Conservation (phyloP, 768 basidiomycete genomes). For the Candolleomyces eurysporus region DNA sequence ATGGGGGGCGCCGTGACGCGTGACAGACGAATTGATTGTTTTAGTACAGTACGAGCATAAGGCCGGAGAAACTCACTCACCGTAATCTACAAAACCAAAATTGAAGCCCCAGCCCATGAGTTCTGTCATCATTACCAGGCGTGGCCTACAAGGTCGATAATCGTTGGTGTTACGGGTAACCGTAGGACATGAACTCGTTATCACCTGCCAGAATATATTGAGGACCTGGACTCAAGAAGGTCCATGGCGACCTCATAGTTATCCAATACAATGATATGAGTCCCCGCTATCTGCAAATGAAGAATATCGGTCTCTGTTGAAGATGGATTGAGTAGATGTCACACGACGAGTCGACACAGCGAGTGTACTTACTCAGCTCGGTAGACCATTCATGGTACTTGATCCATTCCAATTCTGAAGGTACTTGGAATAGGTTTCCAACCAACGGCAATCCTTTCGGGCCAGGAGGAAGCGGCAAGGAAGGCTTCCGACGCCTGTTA, state of each 20-base stretch:
- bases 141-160: conserved; percentile 5
- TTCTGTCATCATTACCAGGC: conserved; percentile 19
- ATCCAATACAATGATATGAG: conserved; percentile 25
- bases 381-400: conserved; percentile 40
- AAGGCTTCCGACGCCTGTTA: too few species aligned
- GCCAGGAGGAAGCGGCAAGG: conserved; percentile 38
- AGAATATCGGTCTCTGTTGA: conserved; percentile 23
- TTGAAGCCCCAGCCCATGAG: conserved; percentile 26
- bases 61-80: conserved; percentile 2
- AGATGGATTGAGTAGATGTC: not conserved
- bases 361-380: conserved; percentile 26
- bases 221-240: conserved; percentile 36
- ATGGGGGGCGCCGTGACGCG: not conserved
- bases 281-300: conserved; percentile 21
- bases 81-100: conserved; percentile 31
- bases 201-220: conserved; percentile 31
- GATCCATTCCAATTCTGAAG: conserved; percentile 31
- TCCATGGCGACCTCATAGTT: conserved; percentile 31
- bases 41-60: not conserved
- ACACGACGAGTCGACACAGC: not conserved
- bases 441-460: conserved; percentile 38
- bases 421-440: conserved; percentile 40
- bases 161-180: not conserved
- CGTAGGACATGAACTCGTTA: not conserved
- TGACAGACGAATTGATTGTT: not conserved